Base-by-base conservation (phyloP, 331 rosid genomes). In the Stylosanthes scabra region DNA sequence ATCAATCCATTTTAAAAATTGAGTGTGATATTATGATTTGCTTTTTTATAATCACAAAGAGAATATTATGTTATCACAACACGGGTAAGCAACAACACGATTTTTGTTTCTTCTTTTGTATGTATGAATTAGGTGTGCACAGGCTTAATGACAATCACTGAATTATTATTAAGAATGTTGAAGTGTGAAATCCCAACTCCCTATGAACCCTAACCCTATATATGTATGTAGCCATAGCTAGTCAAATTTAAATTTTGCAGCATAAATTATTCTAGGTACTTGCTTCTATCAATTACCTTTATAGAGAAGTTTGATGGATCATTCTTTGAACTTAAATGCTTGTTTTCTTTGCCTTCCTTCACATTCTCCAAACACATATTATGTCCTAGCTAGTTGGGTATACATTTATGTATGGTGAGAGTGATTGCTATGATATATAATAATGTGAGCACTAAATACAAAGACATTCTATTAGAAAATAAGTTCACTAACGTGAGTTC, bases 31-130 rank as follows among this genome's bases (percentile, higher is more conserved):
- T 66, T 78, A 60, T 66, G 27, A 42, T 66, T 16, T 55, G 62
- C 61, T 9, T 47, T 68, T 68, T 55, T 69, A 77, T 67, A 81
- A 69, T 81, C 82, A 40, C 57, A 14, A 29, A 44, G 75, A 82
- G 89, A 75, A 87, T 84, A 89, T 80, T 68, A 82, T 79, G 88
- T 80, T 68, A 82, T 79, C 60, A 44, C 82, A 61, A 74, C 83
- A 77, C 67, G 62, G 63, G 60, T 70, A 56, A 70, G 71, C 74
- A 69, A 55, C 76, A 51, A 70, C 65, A 54, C 85, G 67, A 63
- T 51, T 80, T 85, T 83, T 80, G 78, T 86, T 81, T 79, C 86
- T 75, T 82, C 70, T 80, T 72, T 45, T 79, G 82, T 72, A 62
- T 78, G 29, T 64, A 82, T 75, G 20, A 74, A 56, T 47, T 70